These are phyloP conservation scores for Dujonia santamariae DNA, from an alignment of 1,139 yeast genomes.

Conservation along the genomic window DNA sequence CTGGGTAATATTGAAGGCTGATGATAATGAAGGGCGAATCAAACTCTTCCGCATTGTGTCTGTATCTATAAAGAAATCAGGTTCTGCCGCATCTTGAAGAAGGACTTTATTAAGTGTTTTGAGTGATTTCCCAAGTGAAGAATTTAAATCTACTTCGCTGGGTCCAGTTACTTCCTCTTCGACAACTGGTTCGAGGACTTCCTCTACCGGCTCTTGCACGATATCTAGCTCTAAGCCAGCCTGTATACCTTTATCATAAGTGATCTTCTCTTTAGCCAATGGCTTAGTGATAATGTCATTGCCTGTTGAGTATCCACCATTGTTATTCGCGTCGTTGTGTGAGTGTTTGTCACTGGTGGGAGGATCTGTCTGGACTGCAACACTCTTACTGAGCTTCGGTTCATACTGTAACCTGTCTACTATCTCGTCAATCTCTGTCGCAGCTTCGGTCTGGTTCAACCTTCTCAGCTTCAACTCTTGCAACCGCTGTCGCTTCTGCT, in stretches of 20 bases:
- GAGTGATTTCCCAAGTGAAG: conserved; percentile 17
- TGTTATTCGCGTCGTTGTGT: not conserved
- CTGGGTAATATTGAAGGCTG: not conserved
- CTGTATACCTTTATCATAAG: conserved; percentile 33
- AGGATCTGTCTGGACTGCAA: conserved; percentile 26
- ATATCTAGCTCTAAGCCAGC: conserved; percentile 10
- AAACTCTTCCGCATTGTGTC: not conserved
- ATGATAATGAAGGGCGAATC: not conserved
- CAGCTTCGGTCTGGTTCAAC: conserved; percentile 8
- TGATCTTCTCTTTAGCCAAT: conserved; percentile 16
- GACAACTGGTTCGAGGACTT: not conserved
- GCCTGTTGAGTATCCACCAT: not conserved
- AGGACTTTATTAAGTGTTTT: conserved; percentile 15
- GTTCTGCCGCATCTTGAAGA: conserved; percentile 10
- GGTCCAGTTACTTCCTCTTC: not conserved
- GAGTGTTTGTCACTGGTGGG: not conserved
- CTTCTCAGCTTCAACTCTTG: conserved; percentile 38
- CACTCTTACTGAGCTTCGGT: conserved; percentile 16
- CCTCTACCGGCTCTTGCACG: not conserved
- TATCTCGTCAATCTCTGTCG: conserved; percentile 17
- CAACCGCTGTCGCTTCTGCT: conserved; percentile 41
- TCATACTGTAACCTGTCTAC: conserved; percentile 15
- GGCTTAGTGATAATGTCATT: not conserved
- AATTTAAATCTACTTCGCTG: conserved; percentile 8
- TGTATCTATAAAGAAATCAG: not conserved